A percentile compares a stretch with the other conserved stretches of the same genome.
Evolutionary conservation across 768 basidiomycete genomes (phyloP).

Genomic region (Rhodotorula graminis): DNA sequence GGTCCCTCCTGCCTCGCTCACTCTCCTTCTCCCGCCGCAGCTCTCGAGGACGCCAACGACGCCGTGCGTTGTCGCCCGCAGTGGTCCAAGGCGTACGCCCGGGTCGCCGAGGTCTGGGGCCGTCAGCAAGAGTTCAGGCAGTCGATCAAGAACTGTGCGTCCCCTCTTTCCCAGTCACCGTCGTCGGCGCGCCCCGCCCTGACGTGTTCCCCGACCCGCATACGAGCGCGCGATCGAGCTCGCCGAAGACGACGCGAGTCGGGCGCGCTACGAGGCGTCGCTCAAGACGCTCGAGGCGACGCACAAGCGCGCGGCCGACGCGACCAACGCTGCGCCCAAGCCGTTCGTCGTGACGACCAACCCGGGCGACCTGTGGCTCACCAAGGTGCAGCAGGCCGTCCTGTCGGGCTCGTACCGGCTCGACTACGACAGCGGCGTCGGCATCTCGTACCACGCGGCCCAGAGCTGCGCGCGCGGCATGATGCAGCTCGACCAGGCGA

Average conservation of each 20-base stretch:
- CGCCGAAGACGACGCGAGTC: background rate
- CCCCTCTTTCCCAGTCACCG: too few species aligned
- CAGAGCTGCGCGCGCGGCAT: background rate
- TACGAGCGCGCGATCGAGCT: background rate
- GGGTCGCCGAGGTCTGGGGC: background rate
- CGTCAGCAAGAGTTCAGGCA: background rate
- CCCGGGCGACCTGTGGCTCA: background rate
- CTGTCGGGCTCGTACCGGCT: background rate
- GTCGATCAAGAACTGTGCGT: background rate
- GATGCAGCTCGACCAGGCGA: background rate
- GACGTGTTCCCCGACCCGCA: too few species aligned
- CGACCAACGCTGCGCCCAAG: background rate
- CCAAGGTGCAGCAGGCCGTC: background rate
- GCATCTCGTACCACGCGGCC: background rate
- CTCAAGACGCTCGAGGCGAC: background rate
- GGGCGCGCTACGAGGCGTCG: background rate
- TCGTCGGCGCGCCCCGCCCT: too few species aligned
- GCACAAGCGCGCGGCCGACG: too few species aligned
- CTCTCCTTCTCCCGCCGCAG: background rate
- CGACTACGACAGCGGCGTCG: background rate
- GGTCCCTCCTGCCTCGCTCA: background rate
- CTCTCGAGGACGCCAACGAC: background rate
- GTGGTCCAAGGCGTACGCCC: conserved; percentile 1
- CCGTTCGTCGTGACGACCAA: too few species aligned
- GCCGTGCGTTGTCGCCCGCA: background rate